phyloP scores from a whole-genome alignment of 805 yeast species.

The Kuraishia molischiana region DNA sequence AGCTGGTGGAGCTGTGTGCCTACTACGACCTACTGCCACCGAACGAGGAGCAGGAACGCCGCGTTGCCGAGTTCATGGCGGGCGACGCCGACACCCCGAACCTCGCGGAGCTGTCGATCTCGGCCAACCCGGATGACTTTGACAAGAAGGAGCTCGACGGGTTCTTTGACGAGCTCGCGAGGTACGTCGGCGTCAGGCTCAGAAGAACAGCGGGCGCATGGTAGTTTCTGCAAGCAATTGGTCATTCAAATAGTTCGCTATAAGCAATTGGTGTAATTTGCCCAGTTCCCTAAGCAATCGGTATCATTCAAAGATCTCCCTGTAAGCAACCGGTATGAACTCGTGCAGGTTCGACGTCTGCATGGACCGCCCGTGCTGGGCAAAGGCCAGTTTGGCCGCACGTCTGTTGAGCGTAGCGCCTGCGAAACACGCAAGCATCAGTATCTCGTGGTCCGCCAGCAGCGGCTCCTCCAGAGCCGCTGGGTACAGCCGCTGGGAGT shows the following conservation, averaged over 20 bases:
- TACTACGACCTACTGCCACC: slow-evolving; percentile 77
- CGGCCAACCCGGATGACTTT: slow-evolving; percentile 16
- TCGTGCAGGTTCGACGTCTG: slow-evolving; percentile 76
- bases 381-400: slow-evolving; percentile 59
- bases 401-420: slow-evolving; percentile 60
- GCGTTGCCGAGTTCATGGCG: slow-evolving; percentile 38
- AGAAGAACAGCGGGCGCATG: slow-evolving; percentile 41
- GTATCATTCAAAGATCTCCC: slow-evolving; percentile 26
- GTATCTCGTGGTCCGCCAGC: slow-evolving; percentile 18
- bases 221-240: slow-evolving; percentile 18
- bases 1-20: slow-evolving; percentile 45
- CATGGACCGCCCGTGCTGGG: slow-evolving; percentile 62
- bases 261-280: slow-evolving; percentile 60
- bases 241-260: slow-evolving; percentile 26
- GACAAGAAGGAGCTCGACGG: slow-evolving; percentile 40
- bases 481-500: slow-evolving; percentile 51
- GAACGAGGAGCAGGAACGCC: slow-evolving; percentile 40
- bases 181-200: slow-evolving; percentile 53
- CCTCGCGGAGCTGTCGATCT: slow-evolving; percentile 18
- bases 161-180: slow-evolving; percentile 53
- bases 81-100: slow-evolving; percentile 36
- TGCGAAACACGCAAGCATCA: slow-evolving; percentile 53
- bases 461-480: slow-evolving; percentile 24
- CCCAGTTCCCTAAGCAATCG: background rate
- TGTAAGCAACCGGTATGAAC: slow-evolving; percentile 54